phyloP scores from a whole-genome alignment of 2,329 filamentous ascomycete species.

The Apiospora aurea region DNA sequence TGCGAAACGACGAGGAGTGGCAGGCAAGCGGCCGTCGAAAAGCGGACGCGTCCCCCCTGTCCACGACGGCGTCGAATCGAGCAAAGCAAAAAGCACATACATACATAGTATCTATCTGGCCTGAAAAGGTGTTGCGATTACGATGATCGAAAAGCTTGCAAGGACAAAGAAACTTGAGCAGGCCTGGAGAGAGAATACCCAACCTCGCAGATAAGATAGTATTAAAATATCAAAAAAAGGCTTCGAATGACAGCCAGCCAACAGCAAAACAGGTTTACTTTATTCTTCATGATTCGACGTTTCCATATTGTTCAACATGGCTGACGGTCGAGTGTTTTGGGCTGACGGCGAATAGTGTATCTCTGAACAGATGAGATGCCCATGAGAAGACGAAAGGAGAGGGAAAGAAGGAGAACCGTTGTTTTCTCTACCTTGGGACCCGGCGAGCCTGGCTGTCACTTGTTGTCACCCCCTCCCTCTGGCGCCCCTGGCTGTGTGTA shows the following conservation, averaged over 20 bases:
- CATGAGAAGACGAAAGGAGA: neutral
- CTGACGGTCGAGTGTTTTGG: neutral
- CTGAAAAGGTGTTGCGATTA: constrained; percentile 43
- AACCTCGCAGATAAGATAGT: constrained; percentile 45
- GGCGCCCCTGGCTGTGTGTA: neutral
- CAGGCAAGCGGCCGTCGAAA: constrained; percentile 19
- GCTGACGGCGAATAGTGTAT: neutral
- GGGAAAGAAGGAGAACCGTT: neutral
- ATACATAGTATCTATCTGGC: constrained; percentile 36
- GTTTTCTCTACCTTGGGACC: neutral
- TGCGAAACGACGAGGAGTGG: constrained; percentile 1
- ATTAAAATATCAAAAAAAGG: constrained; percentile 38
- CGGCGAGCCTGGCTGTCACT: neutral
- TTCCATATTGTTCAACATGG: neutral
- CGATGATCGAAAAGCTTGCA: constrained; percentile 36
- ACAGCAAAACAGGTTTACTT: neutral
- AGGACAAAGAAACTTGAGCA: constrained; percentile 34
- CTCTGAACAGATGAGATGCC: neutral
- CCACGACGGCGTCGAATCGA: constrained; percentile 24
- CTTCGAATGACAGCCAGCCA: constrained; percentile 30
- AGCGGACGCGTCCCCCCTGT: constrained; percentile 9
- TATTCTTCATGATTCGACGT: neutral
- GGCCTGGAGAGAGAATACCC: constrained; percentile 37
- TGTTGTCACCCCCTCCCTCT: neutral
- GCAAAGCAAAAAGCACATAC: constrained; percentile 31